Evolutionary conservation across 306 rosid genomes (phyloP).

Genomic region (Psophocarpus tetragonolobus): DNA sequence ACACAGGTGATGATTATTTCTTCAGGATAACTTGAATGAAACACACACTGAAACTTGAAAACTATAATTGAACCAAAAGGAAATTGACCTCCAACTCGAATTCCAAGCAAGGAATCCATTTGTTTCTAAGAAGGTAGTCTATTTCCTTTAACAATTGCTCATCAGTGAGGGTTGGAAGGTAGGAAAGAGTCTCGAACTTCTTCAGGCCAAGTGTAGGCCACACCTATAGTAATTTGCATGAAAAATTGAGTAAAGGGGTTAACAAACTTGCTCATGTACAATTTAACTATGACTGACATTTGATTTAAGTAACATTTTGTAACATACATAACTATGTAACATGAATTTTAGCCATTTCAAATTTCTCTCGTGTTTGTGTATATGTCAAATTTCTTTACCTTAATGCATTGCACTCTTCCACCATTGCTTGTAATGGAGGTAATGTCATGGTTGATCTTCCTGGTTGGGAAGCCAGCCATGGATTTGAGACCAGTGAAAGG

Average conservation of each 20-base stretch:
- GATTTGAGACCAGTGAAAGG: slow-evolving; percentile 80
- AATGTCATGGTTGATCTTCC: slow-evolving; percentile 64
- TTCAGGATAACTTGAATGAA: not conserved
- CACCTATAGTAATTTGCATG: slow-evolving; percentile 56
- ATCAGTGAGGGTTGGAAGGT: slow-evolving; percentile 38
- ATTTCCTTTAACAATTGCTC: slow-evolving; percentile 50
- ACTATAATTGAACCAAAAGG: not conserved
- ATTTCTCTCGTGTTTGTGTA: not conserved
- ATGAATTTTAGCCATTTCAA: not conserved
- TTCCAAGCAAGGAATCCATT: slow-evolving; percentile 86
- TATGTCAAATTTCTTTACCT: slow-evolving; percentile 37
- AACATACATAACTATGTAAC: not conserved
- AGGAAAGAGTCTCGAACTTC: slow-evolving; percentile 91
- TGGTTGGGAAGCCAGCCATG: slow-evolving; percentile 55
- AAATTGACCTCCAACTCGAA: slow-evolving; percentile 55
- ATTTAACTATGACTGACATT: not conserved
- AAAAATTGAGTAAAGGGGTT: not conserved
- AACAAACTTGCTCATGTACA: not conserved
- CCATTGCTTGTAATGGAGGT: slow-evolving; percentile 72
- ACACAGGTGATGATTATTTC: too few relatives aligned
- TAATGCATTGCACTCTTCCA: slow-evolving; percentile 69
- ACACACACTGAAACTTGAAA: not conserved
- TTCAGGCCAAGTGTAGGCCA: slow-evolving; percentile 68
- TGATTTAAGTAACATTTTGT: not conserved
- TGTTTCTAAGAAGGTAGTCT: slow-evolving; percentile 56